Percentiles rank a stretch among this genome's conserved stretches.
phyloP scores from a whole-genome alignment of 371 early-diverging fungal genomes.

The Haplosporangium sp. region DNA sequence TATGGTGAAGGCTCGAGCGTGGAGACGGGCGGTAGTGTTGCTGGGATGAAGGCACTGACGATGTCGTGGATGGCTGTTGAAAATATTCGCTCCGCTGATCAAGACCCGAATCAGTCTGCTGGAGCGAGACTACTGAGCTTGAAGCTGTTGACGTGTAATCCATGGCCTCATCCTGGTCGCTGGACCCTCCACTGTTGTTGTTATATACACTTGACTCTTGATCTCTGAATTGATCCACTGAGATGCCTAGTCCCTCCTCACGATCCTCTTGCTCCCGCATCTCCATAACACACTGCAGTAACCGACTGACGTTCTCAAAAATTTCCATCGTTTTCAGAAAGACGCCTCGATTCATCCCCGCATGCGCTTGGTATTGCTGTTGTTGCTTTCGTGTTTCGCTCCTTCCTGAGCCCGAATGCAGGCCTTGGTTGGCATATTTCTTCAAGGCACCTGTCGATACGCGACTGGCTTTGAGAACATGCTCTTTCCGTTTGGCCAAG shows the following conservation, averaged over 20 bases:
- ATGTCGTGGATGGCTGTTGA: too few species aligned
- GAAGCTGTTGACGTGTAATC: conserved; percentile 20
- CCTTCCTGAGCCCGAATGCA: neutral
- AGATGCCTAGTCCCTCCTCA: conserved; percentile 1
- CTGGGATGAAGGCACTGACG: too few species aligned
- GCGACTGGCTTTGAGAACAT: conserved; percentile 11
- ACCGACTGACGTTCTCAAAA: conserved; percentile 35
- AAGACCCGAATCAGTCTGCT: neutral
- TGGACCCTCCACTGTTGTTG: conserved; percentile 28
- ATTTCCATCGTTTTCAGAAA: conserved; percentile 47
- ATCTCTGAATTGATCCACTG: too few species aligned
- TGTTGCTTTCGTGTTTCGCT: neutral
- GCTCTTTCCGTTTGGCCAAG: conserved; percentile 28
- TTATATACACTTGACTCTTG: too few species aligned
- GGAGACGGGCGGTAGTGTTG: too few species aligned
- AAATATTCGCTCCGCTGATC: too few species aligned
- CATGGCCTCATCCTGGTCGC: conserved; percentile 52
- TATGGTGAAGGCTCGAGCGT: neutral
- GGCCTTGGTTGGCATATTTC: too few species aligned
- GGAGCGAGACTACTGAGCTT: conserved; percentile 1
- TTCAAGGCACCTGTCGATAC: neutral
- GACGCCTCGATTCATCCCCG: conserved; percentile 26
- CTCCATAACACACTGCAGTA: conserved; percentile 49
- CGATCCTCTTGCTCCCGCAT: conserved; percentile 46
- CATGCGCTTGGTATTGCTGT: neutral